Conservation (phyloP, 495 filamentous ascomycete genomes). For the Podospora pseudoanserina region DNA sequence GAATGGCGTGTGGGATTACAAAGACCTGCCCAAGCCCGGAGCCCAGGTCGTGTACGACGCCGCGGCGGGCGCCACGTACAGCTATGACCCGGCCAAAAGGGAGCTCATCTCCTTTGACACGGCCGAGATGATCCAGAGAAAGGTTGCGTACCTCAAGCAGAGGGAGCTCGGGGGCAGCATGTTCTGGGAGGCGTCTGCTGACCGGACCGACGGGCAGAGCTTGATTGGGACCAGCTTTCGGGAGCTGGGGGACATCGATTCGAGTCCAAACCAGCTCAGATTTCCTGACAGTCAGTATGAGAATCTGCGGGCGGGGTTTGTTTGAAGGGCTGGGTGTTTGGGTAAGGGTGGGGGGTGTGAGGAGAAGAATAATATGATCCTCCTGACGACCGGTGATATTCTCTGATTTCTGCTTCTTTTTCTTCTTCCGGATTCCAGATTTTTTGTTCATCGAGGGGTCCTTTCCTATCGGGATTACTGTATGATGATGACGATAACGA, state of each 20-base stretch:
- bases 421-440: background rate
- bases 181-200: conserved; percentile 88
- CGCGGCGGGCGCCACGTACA: conserved; percentile 58
- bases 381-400: background rate
- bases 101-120: conserved; percentile 77
- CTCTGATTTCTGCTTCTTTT: background rate
- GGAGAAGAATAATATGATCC: no score
- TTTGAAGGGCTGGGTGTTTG: conserved; percentile 3
- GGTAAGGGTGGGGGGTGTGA: no score
- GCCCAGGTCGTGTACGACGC: conserved; percentile 46
- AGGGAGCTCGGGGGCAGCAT: conserved; percentile 71
- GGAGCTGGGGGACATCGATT: conserved; percentile 38
- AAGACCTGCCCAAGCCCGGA: conserved; percentile 54
- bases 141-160: conserved; percentile 62
- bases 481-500: no score
- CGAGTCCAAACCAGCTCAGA: conserved; percentile 33
- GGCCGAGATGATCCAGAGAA: conserved; percentile 53
- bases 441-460: no score
- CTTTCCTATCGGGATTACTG: no score
- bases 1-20: conserved; percentile 79
- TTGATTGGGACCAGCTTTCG: conserved; percentile 55
- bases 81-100: conserved; percentile 55
- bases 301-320: conserved; percentile 33
- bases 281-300: conserved; percentile 44
- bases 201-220: conserved; percentile 58